Base-by-base conservation (phyloP, 352 stramenopile genomes). In the Globisporangium nunn region DNA sequence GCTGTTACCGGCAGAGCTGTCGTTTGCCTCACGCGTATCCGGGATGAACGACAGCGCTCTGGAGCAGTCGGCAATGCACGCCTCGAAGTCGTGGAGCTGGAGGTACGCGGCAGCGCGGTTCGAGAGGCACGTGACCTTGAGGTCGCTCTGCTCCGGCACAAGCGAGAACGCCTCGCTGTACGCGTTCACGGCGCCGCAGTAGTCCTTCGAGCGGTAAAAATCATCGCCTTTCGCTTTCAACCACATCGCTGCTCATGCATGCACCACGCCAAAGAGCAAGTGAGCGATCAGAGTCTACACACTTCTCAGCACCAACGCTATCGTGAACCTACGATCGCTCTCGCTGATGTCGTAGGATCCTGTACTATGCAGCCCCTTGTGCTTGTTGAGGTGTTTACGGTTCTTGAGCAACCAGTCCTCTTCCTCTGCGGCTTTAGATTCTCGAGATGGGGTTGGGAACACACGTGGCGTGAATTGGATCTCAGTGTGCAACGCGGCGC, bases 151-250 rank as follows among this genome's bases (percentile, higher is more conserved):
- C 43, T 75, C 51, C 0, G 64, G 2, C 5, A 60, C 65, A 10
- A 76, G 58, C 4, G 62, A 61, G 48, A 91, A 63, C 29, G 81
- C 74, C 49, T 93, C 83, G 11, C 61, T 66, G 58, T 91, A 93
- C 2, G 78, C 83, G 50, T 88, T 91, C 7, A 70, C 66, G 7
- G 83, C 83, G 59, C 83, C 87, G 0, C 65, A 66, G 49, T 75
- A 90, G 57, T 93, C 83, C 10, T 65, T 79, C 2, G 74, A 72
- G 35, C 75, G 77, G 41, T 86, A 91, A 57, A 91, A 93, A 44
- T 91, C 83, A 62, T 91, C 83, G n/a, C 70, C 83, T 61, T 91
- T 91, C 0, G 83, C 83, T 49, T 93, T 93, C n/a, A 93, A 59
- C 83, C 83, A 93, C 59, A 87, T 81, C 7, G 81, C 83, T 93